A percentile compares a stretch with the other conserved stretches of the same genome.
phyloP scores from a whole-genome alignment of 2,329 filamentous ascomycete species.

The Colletotrichum sp. region DNA sequence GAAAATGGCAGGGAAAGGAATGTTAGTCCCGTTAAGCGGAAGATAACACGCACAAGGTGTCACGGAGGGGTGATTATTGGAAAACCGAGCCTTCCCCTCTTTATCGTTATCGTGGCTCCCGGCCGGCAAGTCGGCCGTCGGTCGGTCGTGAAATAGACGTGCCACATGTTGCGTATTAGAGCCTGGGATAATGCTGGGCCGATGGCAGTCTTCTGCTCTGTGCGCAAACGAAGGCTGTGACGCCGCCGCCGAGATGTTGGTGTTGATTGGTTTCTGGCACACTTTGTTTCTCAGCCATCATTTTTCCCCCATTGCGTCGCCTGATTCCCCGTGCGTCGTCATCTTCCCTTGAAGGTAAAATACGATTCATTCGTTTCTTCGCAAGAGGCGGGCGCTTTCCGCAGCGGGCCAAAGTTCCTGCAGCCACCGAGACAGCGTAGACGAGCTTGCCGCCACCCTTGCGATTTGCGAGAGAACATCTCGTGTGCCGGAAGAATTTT shows the following conservation, averaged over 20 bases:
- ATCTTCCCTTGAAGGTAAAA: background rate
- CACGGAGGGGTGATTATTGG: background rate
- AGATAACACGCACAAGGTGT: background rate
- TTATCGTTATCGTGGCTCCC: background rate
- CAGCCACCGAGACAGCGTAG: background rate
- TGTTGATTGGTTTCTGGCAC: background rate
- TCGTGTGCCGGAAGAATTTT: background rate
- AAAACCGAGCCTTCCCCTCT: background rate
- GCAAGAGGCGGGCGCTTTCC: background rate
- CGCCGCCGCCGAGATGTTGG: background rate
- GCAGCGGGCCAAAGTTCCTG: background rate
- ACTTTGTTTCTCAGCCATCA: background rate
- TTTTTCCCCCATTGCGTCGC: background rate
- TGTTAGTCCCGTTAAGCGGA: background rate
- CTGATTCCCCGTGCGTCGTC: background rate
- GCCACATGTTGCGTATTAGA: background rate
- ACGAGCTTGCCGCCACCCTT: background rate
- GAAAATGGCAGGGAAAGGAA: background rate
- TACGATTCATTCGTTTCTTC: background rate
- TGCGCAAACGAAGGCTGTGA: background rate
- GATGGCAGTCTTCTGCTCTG: background rate
- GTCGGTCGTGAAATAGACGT: background rate
- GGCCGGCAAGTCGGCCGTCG: conserved; percentile 6
- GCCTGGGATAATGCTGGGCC: background rate
- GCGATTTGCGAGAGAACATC: background rate